Base-by-base conservation (phyloP, 192 early-diverging fungal genomes). In the Coemansia sp. region DNA sequence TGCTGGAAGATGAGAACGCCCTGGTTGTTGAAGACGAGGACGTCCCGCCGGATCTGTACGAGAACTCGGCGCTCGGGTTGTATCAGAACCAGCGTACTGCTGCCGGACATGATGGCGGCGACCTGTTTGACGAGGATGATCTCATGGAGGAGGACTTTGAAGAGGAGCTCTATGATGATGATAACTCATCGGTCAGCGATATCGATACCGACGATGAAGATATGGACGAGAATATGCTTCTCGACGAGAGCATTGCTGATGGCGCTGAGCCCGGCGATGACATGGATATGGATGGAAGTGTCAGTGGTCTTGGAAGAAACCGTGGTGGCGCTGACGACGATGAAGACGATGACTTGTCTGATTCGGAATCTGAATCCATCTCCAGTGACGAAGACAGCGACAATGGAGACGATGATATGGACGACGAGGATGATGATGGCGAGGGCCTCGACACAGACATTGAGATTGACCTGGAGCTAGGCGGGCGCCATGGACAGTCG, bases 151-250 rank as follows among this genome's bases (percentile, higher is more conserved):
- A 76, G 42, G 74, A 75, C 53, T 76, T 74, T 67, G 78, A 77
- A 4, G 85, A 87, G 58, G 86, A 87, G 4, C 76, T 84, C 33
- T 82, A 80, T 53, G 82, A 84, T n/a, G 85, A 88, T 21, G 84
- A 80, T 60, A 89, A 88, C 67, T 84, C 86, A 52, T 80, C 80
- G 3, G 68, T 70, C 57, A 86, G 86, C 42, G 93, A 94, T 64
- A 88, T 96, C 11, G 86, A 88, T 49, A 89, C 87, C 17, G 89
- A 94, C 39, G 90, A 95, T 21, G 89, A 60, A 87, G 88, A 52
- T 87, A 93, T 67, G 80, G 84, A 61, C 79, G 89, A 61, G 68
- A 76, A 70, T 19, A 68, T 83, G 59, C 61, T 77, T 47, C 72
- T 75, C 7, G 75, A 73, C 28, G 68, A 65, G 8, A 62, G 80